These are phyloP conservation scores for Discostella stelligera DNA, from an alignment of 352 stramenopile species.

Conservation along the genomic window DNA sequence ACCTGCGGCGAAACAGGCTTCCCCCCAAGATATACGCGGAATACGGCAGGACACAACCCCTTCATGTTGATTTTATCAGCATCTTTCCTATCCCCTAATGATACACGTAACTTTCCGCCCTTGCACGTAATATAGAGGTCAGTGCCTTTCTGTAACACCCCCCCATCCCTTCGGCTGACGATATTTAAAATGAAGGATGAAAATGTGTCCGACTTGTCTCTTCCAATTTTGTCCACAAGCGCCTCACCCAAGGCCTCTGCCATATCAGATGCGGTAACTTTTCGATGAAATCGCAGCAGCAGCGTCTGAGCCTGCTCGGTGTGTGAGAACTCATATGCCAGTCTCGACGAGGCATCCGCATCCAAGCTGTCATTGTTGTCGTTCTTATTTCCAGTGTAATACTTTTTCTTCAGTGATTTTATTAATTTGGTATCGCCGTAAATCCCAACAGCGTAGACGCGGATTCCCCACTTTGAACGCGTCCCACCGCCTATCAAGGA, in stretches of 20 bases:
- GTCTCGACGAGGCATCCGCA: not conserved
- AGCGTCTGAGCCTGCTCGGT: constrained; percentile 19
- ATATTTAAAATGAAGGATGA: constrained; percentile 37
- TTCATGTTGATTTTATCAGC: constrained; percentile 25
- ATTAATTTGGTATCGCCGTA: constrained; percentile 26
- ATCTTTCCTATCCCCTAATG: constrained; percentile 9
- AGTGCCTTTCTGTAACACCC: constrained; percentile 17
- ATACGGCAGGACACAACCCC: constrained; percentile 28
- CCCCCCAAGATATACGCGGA: constrained; percentile 32
- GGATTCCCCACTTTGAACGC: constrained; percentile 30
- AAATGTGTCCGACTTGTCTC: constrained; percentile 17
- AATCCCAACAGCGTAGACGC: constrained; percentile 31
- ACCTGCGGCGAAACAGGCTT: constrained; percentile 32
- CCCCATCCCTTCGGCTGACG: not conserved
- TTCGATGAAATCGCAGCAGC: constrained; percentile 31
- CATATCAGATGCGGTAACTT: constrained; percentile 25
- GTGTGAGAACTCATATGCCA: constrained; percentile 17
- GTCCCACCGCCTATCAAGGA: constrained; percentile 30
- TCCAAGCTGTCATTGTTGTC: not conserved
- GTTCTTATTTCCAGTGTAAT: not conserved
- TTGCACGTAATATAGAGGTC: constrained; percentile 45
- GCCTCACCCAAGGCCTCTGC: constrained; percentile 32
- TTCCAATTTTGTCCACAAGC: constrained; percentile 19
- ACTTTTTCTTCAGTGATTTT: constrained; percentile 29
- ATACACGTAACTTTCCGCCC: constrained; percentile 31